A percentile compares a stretch with the other conserved stretches of the same genome.
Evolutionary conservation across 2,329 filamentous ascomycete genomes (phyloP).

Genomic region (Fusarium penzigii): DNA sequence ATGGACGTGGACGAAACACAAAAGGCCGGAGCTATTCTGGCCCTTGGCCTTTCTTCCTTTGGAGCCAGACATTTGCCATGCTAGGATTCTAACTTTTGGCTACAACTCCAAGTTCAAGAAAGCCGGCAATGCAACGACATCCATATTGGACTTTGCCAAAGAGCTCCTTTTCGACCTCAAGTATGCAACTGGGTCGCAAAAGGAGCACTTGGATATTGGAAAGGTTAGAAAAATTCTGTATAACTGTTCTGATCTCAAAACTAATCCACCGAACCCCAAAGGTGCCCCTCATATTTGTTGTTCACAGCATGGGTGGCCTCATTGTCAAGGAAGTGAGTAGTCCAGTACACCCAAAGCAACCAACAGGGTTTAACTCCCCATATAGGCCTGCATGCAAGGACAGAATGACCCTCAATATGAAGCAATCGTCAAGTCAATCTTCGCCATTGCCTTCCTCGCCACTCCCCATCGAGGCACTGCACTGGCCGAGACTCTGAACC

Average conservation of each 20-base stretch:
- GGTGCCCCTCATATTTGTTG: conserved; percentile 42
- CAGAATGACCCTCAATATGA: conserved; percentile 31
- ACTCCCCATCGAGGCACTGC: conserved; percentile 43
- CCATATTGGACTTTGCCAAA: conserved; percentile 37
- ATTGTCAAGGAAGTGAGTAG: conserved; percentile 24
- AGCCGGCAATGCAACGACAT: conserved; percentile 22
- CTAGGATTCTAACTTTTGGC: conserved; percentile 38
- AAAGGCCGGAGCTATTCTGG: conserved; percentile 35
- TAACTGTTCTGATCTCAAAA: neutral
- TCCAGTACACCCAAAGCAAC: neutral
- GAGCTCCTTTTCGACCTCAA: conserved; percentile 33
- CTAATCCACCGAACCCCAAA: neutral
- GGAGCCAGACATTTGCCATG: conserved; percentile 33
- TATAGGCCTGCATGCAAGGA: conserved; percentile 35
- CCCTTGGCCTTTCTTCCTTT: conserved; percentile 36
- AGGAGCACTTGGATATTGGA: conserved; percentile 29
- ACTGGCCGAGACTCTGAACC: conserved; percentile 35
- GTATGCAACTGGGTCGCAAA: conserved; percentile 2
- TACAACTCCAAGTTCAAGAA: conserved; percentile 35
- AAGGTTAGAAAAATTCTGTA: neutral
- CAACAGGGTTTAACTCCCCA: conserved; percentile 10
- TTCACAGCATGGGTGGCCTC: conserved; percentile 46
- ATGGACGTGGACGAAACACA: conserved; percentile 36
- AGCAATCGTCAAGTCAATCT: conserved; percentile 28
- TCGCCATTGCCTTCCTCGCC: conserved; percentile 39